A percentile compares a stretch with the other conserved stretches of the same genome.
These are phyloP conservation scores for Rhizophora mangle DNA, from an alignment of 345 rosid genomes.

Conservation along the genomic window DNA sequence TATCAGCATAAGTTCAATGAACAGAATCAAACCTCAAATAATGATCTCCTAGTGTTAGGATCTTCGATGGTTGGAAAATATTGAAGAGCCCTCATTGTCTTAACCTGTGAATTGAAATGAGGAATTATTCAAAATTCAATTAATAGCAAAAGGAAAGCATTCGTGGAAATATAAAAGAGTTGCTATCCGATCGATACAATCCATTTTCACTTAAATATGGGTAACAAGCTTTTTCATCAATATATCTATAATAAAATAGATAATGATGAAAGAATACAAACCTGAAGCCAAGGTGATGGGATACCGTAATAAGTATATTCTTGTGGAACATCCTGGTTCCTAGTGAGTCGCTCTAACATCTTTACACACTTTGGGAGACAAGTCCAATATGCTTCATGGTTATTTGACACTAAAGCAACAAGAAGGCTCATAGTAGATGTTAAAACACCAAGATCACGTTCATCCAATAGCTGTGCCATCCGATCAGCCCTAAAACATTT, in stretches of 20 bases:
- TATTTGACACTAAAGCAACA: conserved; percentile 91
- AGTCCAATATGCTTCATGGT: conserved; percentile 90
- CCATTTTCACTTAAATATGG: neutral
- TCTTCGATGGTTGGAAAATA: conserved; percentile 98
- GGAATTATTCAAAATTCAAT: too few relatives aligned
- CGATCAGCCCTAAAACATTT: conserved; percentile 77
- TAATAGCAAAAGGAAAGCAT: too few relatives aligned
- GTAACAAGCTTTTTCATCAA: neutral
- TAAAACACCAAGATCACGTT: conserved; percentile 98
- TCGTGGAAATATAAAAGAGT: neutral
- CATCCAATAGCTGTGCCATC: conserved; percentile 97
- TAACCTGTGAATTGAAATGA: conserved; percentile 57
- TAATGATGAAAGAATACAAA: conserved; percentile 24
- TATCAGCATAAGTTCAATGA: conserved; percentile 10
- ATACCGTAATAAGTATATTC: conserved; percentile 99
- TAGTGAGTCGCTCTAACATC: conserved; percentile 88
- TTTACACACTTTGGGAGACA: conserved; percentile 97
- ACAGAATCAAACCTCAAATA: conserved; percentile 70
- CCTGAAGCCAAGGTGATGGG: conserved; percentile 99
- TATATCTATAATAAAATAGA: neutral
- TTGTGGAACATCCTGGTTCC: conserved; percentile 98
- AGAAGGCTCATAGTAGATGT: conserved; percentile 95
- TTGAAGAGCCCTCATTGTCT: conserved; percentile 98
- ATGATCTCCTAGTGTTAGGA: conserved; percentile 82
- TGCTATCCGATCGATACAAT: neutral